Evolutionary conservation across 2,329 filamentous ascomycete species (phyloP), one percentile per base, ranked within the genome.

Genomic region (Amphichorda felina): DNA sequence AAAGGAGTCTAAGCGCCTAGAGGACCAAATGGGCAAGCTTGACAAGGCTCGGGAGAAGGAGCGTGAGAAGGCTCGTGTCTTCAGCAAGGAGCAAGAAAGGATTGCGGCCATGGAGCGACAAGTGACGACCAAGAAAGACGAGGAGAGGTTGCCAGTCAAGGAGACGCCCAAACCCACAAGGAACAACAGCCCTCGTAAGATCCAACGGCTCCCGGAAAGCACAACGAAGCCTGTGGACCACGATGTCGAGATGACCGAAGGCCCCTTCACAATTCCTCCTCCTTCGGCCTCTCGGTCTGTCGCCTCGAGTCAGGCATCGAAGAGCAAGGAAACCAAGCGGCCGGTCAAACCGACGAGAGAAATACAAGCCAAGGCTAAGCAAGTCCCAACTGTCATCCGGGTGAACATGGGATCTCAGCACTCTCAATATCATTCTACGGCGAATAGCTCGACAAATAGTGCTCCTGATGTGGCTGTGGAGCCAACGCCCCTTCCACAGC

Each of bases 1-100:
- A 6, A 81, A 75, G 49, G 77, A 82, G 43, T 67, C 74, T 30
- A 70, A 72, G 44, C 68, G 68, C 17, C 63, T 73, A 44, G 70
- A 68, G 13, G 75, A 78, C 34, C 72, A 77, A 45, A 65, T 72
- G 50, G 63, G 63, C 16, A 79, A 75, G 48, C 61, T 82, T 3
- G 76, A 82, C 43, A 82, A 78, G 47, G 74, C 70, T 30, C 72
- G 80, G 8, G 72, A 78, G 45, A 79, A 81, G 54, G 79, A 85
- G 50, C 68, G 79, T 5, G 73, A 80, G 44, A 83, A 82, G 50
- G 81, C 74, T 6, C 63, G 65, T 13, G 59, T 70, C 3, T 74
- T 72, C 41, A 73, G 63, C 49, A 60, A 72, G 43, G 71, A 77
- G 42, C 69, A 74, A 43, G 71, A 76, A 42, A 66, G 57, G 42